Percentiles rank a stretch among this genome's conserved stretches.
Conservation (phyloP, 163 green algal species). For the Scenedesmus sp. region DNA sequence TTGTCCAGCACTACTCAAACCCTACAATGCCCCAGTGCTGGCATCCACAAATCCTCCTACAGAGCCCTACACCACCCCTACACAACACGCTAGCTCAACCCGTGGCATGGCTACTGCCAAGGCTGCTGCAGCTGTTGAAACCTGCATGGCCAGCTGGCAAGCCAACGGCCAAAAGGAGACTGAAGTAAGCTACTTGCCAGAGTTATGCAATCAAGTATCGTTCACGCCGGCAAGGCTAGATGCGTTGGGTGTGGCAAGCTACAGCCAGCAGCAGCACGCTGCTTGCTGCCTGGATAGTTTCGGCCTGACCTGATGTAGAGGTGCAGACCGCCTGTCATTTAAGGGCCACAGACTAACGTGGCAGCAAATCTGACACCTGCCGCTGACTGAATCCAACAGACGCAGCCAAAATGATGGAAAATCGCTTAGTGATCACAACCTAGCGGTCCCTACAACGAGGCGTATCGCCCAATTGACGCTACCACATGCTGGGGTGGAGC, state of each 20-base stretch:
- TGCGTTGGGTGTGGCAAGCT: background rate
- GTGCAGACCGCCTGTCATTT: background rate
- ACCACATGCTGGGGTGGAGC: background rate
- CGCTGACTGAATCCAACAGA: background rate
- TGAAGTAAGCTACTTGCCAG: background rate
- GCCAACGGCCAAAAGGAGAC: background rate
- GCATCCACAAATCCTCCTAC: too few species aligned
- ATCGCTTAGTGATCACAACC: background rate
- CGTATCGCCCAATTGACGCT: background rate
- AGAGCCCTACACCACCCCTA: background rate
- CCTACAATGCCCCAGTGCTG: background rate
- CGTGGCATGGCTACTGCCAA: background rate
- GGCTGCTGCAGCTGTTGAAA: background rate
- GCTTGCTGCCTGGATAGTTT: background rate
- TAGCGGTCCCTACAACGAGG: background rate
- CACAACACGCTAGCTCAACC: background rate
- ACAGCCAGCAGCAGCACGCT: background rate
- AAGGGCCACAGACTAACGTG: too few species aligned
- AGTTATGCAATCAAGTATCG: background rate
- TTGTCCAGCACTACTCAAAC: background rate
- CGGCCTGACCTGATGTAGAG: background rate
- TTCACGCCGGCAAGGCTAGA: background rate
- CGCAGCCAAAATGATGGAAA: background rate
- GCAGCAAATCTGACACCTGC: too few species aligned
- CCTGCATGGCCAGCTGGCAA: background rate